Base-by-base conservation (phyloP, 345 rosid genomes). In the Moricandia arvensis region DNA sequence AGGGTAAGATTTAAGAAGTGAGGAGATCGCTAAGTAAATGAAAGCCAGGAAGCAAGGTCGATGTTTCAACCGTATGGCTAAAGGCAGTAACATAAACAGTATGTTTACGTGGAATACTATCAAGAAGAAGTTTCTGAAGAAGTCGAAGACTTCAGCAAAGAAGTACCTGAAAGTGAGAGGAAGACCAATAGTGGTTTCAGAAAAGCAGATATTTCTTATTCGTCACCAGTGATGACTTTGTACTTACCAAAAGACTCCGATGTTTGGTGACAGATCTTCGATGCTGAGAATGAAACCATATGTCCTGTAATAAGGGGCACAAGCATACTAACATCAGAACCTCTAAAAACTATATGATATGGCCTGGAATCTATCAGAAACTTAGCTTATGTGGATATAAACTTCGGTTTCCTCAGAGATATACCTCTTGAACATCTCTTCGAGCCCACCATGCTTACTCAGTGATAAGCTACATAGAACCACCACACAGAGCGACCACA, bases 131-230 rank as follows among this genome's bases (percentile, higher is more conserved):
- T 79, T 86, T 84, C 94, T 83, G 89, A 92, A 90, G 81, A 89
- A 92, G 57, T 89, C 87, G 51, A 90, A 92, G 72, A 92, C 98
- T 87, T 95, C 98, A 1, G 99, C 99, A 79, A 90, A 92, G 90
- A 95, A 92, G 85, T 95, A 89, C 98, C 98, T 90, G 89, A 83
- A 63, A 57, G 11, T 85, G 90, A 80, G 63, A 58, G 16, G 71
- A 71, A 73, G 18, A 41, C 55, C 55, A 80, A 9, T 24, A 37
- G 3, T 5, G 49, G 34, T 66, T 66, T 45, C 10, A 15, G 37
- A 16, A 53, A 17, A 17, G 17, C 75, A 72, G 34, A 61, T 54
- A 34, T 43, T 34, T 54, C 47, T 58, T 16, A 8, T 37, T 58
- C 29, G 6, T 24, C n/a, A 29, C 33, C 0, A 4, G 1, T 35